Base-by-base conservation (phyloP, 2,329 filamentous ascomycete species). In the Fusarium oligoseptatum region DNA sequence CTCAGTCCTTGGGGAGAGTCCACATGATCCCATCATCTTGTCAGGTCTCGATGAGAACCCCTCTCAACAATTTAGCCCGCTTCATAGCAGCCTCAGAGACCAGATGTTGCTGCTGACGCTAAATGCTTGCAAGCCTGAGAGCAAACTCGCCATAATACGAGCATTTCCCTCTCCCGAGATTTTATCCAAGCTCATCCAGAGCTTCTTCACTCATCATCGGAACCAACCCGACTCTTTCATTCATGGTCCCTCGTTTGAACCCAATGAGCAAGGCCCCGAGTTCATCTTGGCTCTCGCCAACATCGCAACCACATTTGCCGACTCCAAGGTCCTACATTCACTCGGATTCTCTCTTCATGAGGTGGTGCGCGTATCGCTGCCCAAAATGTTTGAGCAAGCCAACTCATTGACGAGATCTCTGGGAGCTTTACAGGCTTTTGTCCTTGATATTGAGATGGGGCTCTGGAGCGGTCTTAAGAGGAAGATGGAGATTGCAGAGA, bases 401-500 rank as follows among this genome's bases (percentile, higher is more conserved):
- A 72, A 72, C 34, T 48, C 60, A 10, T 56, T 65, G 17, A 72
- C 67, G 4, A 61, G 70, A 17, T 36, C 61, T 20, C 48, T 72
- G 6, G 70, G 67, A 56, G 39, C 57, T 22, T 36, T 72, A 7
- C 67, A 70, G 48, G 48, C 70, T 1, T 70, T 72, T 27, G 66
- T 72, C 52, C 60, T 65, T 24, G 67, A 67, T n/a, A 64, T 70
- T 27, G 70, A 72, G 36, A 64, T 67, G 56, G 70, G 70, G 2
- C 36, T 72, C 2, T 72, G 70, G 70, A 72, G 70, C 15, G 70
- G 70, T 3, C 66, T 72, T 39, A 72, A 72, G 22, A 50, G 70
- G 20, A 72, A 72, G 60, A 72, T 68, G 39, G 70, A 72, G 56
- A 70, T 72, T 39, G 67, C 70, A 10, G 70, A 72, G 41, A 72